Evolutionary conservation across 2,329 filamentous ascomycete genomes (phyloP), one percentile per base, ranked within the genome.

Genomic region (Talaromyces sp.): DNA sequence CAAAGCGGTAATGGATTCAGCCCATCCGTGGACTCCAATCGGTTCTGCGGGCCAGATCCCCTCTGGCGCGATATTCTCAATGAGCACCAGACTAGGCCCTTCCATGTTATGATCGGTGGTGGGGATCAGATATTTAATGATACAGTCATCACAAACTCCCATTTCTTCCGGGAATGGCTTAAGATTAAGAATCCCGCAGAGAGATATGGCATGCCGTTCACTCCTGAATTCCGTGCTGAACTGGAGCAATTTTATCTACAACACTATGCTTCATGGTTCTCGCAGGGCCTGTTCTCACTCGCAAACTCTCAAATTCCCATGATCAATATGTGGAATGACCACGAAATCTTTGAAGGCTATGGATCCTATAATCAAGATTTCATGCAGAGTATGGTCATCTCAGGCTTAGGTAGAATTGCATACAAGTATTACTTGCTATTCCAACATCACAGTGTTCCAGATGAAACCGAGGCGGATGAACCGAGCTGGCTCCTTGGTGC

Each of bases 391-490:
- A 88, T 90, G 0, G 90, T 97, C 0, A 96, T 99, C 69, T 88
- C 87, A 2, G 94, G 95, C 0, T 74, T 99, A 8, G 95, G 94
- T 2, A 89, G 88, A 33, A 86, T 97, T 45, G 93, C 93, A 0
- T 97, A 94, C 82, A 99, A 99, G 71, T 99, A 97, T 74, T 99
- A 99, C 67, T 88, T 99, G 86, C 82, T 99, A 8, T 99, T 99
- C 77, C 94, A 99, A 71, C 94, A 99, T 64, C 95, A 99, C 71
- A 96, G 89, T 61, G 80, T 96, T 3, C 77, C 85, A 1, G 84
- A 87, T 41, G 94, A 99, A 75, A 91, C 87, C 0, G 87, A 95
- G 61, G 79, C 82, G 32, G 84, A 89, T 2, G 95, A 99, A 71
- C 90, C 93, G 2, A 97, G 91, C 68, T 97, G 94, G 94, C 77